Conservation (phyloP, 176 grass and related monocot species). For the Neostapfia colusana region DNA sequence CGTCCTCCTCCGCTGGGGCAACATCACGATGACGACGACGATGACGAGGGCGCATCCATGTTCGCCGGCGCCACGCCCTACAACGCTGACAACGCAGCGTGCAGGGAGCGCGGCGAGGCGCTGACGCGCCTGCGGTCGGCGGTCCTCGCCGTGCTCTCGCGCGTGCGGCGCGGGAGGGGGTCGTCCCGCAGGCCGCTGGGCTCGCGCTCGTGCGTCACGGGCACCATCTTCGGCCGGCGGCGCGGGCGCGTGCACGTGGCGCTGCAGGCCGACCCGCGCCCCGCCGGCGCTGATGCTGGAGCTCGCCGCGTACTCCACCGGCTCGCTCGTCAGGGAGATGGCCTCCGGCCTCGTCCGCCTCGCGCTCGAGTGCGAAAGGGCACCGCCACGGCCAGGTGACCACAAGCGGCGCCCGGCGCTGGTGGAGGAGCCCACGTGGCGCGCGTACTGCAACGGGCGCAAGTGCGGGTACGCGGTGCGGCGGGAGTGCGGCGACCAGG, state of each 20-base stretch:
- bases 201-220: conserved; percentile 68
- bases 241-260: conserved; percentile 73
- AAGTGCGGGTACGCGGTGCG: conserved; percentile 88
- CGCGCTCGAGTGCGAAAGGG: conserved; percentile 79
- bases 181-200: conserved; percentile 55
- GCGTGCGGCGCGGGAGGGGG: conserved; percentile 48
- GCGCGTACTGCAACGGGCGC: conserved; percentile 82
- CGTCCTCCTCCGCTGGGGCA: background rate
- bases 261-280: conserved; percentile 69
- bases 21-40: background rate
- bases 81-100: background rate
- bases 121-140: conserved; percentile 58
- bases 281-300: conserved; percentile 73
- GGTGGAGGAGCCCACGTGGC: conserved; percentile 78
- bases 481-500: conserved; percentile 66
- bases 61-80: background rate
- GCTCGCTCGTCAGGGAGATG: conserved; percentile 92
- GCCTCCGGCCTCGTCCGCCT: conserved; percentile 86
- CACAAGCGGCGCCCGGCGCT: conserved; percentile 22
- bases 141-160: conserved; percentile 49
- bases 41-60: conserved; percentile 13
- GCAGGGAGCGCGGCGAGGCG: conserved; percentile 32
- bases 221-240: conserved; percentile 83
- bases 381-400: background rate
- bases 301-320: conserved; percentile 69